Base-by-base conservation (phyloP, 2,329 filamentous ascomycete species). In the Xylariaceae sp. region DNA sequence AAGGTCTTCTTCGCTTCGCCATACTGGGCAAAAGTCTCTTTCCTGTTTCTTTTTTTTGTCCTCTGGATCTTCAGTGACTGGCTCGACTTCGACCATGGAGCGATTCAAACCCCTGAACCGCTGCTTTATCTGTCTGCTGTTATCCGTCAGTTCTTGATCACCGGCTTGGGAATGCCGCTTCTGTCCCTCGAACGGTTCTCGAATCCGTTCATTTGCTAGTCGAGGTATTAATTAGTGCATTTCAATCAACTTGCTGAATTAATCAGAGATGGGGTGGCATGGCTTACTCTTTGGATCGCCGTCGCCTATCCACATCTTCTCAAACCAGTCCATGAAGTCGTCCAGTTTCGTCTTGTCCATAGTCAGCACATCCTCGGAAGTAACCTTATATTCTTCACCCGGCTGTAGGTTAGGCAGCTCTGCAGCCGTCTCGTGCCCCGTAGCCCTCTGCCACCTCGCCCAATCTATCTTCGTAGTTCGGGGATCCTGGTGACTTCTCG, bases 291-390 rank as follows among this genome's bases (percentile, higher is more conserved):
- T 74, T 12, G 71, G 65, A 44, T 74, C 70, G 18, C 66, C 71
- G 53, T 81, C 77, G 59, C 79, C 76, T 44, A 84, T 72, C 78
- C 86, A 90, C 44, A 81, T 88, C 54, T 80, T 79, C 67, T 90
- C 86, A 69, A 89, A 93, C 86, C 89, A 95, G 71, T 91, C 84
- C 72, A 96, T 79, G 67, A 92, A 93, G 56, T 89, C 82, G 65
- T 93, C 89, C 40, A 93, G 75, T 60, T 88, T 83, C 7, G 75
- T 71, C 14, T 79, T 74, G 1, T 78, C 77, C 81, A 91, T 84
- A 0, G 51, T 66, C 63, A 75, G 70, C 7, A 68, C 69, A 18
- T 71, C 65, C 21, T 71, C 64, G 1, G 67, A 32, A 7, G 65
- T 67, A 40, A 70, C 59, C 42, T 65, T 67, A 50, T 70, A 66